Evolutionary conservation across 78 protist genomes (phyloP).

Genomic region (Salpingoeca rosetta): DNA sequence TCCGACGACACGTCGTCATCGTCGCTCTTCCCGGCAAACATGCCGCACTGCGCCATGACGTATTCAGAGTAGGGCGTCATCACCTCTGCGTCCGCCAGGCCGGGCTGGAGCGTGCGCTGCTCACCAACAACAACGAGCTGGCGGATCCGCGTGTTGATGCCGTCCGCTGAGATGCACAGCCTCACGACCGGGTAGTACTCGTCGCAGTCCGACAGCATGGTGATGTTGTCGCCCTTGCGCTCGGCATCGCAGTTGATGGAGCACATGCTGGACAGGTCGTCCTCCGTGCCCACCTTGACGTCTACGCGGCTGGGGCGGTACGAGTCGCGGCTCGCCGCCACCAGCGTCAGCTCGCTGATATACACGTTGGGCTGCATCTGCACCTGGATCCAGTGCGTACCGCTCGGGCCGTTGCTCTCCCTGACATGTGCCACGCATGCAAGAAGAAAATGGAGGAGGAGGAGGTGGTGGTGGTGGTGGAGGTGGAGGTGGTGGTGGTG

Average conservation of each 20-base stretch:
- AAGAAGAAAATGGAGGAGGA: too few relatives aligned
- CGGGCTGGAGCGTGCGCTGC: too few relatives aligned
- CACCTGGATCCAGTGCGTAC: background rate
- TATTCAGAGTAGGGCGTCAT: too few relatives aligned
- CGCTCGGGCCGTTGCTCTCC: background rate
- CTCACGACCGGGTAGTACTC: background rate
- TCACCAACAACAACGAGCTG: too few relatives aligned
- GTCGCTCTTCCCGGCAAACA: too few relatives aligned
- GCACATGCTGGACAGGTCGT: background rate
- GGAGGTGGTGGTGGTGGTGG: too few relatives aligned
- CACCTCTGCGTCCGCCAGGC: too few relatives aligned
- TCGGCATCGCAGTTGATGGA: background rate
- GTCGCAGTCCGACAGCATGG: background rate
- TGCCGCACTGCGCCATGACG: too few relatives aligned
- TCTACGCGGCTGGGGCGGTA: background rate
- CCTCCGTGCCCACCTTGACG: background rate
- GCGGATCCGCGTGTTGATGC: background rate
- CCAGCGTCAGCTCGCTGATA: background rate
- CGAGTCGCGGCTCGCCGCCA: background rate
- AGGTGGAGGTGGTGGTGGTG: too few relatives aligned
- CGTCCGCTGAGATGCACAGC: background rate
- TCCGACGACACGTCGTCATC: too few relatives aligned
- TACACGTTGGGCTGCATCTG: background rate
- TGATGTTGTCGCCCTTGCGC: background rate
- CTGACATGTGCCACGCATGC: too few relatives aligned